These are phyloP conservation scores for Plectosphaerella cucumerina DNA, from an alignment of 2,329 filamentous ascomycete species.

Conservation along the genomic window DNA sequence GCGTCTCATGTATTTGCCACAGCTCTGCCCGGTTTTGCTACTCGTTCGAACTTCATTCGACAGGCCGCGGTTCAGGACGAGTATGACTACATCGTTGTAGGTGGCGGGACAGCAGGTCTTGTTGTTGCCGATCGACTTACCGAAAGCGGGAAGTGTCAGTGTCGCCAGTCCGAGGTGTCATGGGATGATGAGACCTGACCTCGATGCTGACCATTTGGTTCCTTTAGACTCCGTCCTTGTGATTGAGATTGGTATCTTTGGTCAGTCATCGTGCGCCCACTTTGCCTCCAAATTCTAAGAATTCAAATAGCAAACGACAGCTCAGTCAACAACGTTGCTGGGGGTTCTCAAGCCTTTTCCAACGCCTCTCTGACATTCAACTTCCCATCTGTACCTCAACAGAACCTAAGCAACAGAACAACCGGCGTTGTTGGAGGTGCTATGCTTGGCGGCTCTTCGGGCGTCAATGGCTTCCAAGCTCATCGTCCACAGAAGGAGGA, in stretches of 20 bases:
- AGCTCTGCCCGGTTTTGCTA: too few species aligned
- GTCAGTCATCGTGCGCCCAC: conserved; percentile 2
- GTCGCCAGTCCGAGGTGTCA: not conserved
- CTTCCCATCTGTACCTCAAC: conserved; percentile 13
- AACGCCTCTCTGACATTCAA: conserved; percentile 4
- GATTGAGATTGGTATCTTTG: conserved; percentile 14
- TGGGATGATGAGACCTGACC: too few species aligned
- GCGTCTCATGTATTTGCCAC: too few species aligned
- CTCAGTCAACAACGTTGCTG: conserved; percentile 15
- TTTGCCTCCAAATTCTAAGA: not conserved
- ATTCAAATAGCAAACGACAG: conserved; percentile 14
- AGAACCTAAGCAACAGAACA: conserved; percentile 9
- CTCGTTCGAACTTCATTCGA: too few species aligned
- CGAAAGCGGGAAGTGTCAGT: conserved; percentile 13
- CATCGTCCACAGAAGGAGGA: conserved; percentile 21
- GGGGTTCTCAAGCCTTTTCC: conserved; percentile 6
- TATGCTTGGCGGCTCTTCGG: conserved; percentile 22
- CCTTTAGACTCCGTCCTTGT: conserved; percentile 13
- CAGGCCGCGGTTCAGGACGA: conserved; percentile 7
- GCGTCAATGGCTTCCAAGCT: conserved; percentile 21
- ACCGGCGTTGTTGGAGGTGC: conserved; percentile 14
- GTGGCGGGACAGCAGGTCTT: conserved; percentile 13
- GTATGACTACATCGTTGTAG: conserved; percentile 18
- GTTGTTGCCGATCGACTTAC: conserved; percentile 14
- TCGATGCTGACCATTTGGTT: not conserved